Percentiles rank a stretch among this genome's conserved stretches.
Conservation (phyloP, 2,329 filamentous ascomycete species). For the Peltaster fructicola region DNA sequence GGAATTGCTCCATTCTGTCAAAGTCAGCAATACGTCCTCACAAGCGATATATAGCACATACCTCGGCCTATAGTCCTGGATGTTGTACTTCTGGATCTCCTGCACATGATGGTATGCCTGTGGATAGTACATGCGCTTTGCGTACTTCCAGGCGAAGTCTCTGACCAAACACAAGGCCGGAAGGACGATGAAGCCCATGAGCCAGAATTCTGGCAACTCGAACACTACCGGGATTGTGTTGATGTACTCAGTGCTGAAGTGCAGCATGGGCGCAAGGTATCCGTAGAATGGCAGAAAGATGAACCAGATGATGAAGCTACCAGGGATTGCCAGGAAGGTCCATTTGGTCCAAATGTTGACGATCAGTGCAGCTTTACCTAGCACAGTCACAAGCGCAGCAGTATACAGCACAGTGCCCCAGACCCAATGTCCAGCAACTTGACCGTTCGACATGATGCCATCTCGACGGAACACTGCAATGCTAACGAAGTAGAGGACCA, state of each 20-base stretch:
- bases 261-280: slow-evolving; percentile 63
- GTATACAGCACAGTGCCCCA: slow-evolving; percentile 96
- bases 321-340: slow-evolving; percentile 85
- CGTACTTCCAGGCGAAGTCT: slow-evolving; percentile 94
- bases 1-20: slow-evolving; percentile 91
- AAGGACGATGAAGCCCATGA: slow-evolving; percentile 65
- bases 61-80: slow-evolving; percentile 94
- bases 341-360: slow-evolving; percentile 99
- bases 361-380: slow-evolving; percentile 85
- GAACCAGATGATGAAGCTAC: slow-evolving; percentile 82
- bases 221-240: slow-evolving; percentile 72
- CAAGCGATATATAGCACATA: slow-evolving; percentile 26
- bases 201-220: slow-evolving; percentile 71
- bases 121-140: slow-evolving; percentile 90
- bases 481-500: slow-evolving; percentile 76
- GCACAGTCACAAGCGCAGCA: slow-evolving; percentile 76
- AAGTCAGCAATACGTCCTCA: slow-evolving; percentile 8
- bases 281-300: slow-evolving; percentile 78
- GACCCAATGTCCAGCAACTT: slow-evolving; percentile 83
- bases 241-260: slow-evolving; percentile 67
- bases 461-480: slow-evolving; percentile 71
- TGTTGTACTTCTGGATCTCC: slow-evolving; percentile 99
- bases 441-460: slow-evolving; percentile 59
- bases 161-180: slow-evolving; percentile 67
- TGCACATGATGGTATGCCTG: slow-evolving; percentile 96